Conservation (phyloP, 2,329 filamentous ascomycete genomes). For the Claviceps africana region DNA sequence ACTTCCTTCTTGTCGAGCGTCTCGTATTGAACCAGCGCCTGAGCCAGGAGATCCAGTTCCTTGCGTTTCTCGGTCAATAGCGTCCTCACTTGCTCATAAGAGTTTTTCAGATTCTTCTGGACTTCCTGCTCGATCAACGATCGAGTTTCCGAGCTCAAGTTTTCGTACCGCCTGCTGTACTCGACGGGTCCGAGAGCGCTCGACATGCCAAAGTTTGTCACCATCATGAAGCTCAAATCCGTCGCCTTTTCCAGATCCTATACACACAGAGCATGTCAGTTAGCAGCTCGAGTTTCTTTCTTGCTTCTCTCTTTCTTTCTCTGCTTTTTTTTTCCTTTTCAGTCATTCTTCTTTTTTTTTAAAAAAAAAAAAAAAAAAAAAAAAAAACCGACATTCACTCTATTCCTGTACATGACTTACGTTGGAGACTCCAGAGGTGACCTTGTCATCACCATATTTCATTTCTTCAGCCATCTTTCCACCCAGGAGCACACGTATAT, state of each 20-base stretch:
- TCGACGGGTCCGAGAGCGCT: constrained; percentile 79
- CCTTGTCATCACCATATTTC: constrained; percentile 78
- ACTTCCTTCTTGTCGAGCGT: constrained; percentile 83
- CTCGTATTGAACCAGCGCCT: constrained; percentile 88
- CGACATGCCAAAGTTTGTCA: constrained; percentile 84
- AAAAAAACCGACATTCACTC: background rate
- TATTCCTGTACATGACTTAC: constrained; percentile 33
- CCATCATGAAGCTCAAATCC: constrained; percentile 69
- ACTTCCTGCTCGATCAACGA: constrained; percentile 80
- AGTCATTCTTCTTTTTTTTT: no score
- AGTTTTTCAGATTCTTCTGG: constrained; percentile 69
- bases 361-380: background rate
- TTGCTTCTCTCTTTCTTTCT: no score
- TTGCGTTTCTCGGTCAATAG: constrained; percentile 63
- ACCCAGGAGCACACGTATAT: constrained; percentile 69
- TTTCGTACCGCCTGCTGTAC: constrained; percentile 64
- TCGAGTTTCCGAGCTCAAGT: constrained; percentile 75
- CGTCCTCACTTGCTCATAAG: constrained; percentile 56
- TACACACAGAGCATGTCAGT: constrained; percentile 14
- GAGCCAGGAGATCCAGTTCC: constrained; percentile 76
- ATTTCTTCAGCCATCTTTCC: constrained; percentile 87
- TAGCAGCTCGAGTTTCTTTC: background rate
- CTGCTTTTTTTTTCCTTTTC: no score
- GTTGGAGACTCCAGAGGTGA: constrained; percentile 73
- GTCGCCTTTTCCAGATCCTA: constrained; percentile 79